Base-by-base conservation (phyloP, 192 early-diverging fungal genomes). In the Podila minutissima region DNA sequence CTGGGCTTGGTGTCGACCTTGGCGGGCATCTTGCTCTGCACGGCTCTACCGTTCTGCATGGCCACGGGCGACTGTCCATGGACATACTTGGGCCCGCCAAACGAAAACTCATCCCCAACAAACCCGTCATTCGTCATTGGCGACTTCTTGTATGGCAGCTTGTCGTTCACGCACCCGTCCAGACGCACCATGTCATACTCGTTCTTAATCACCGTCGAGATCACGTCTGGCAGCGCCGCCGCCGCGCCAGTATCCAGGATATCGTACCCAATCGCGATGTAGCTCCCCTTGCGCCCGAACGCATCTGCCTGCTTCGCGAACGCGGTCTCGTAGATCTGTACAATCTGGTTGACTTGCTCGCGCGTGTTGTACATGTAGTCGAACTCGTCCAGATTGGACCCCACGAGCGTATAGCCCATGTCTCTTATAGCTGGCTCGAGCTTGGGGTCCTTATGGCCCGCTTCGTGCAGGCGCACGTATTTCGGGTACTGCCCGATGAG, bases 161-260 rank as follows among this genome's bases (percentile, higher is more conserved):
- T 85, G 50, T 88, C 86, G n/a, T 84, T 83, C n/a, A 78, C 70
- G 66, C 86, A 88, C 9, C 86, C 86, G 58, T 88, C 86, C 63
- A 88, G 55, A 29, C 86, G 78, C 7, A 88, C 86, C 86, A 88
- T 88, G 59, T 83, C 85, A 49, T 88, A 88, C 7, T 71, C 84
- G 50, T 84, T 68, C 4, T 78, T 66, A 61, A 86, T 78, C 35
- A 88, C 77, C 20, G 83, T 49, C 9, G 69, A 58, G 58, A 88
- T 72, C 33, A 84, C 70, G 15, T 85, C 84, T 20, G 83, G 82
- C 28, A 88, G 62, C 9, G 86, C 86, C 32, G 73, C 83, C 20
- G 74, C 83, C 8, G 84, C 83, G 0, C 86, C 86, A 2, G 86
- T 84, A 38, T 74, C 83, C 13, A 84, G 86, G 69, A 88, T 88